A percentile compares a stretch with the other conserved stretches of the same genome.
Conservation (phyloP, 495 filamentous ascomycete species). For the Lasiosphaeriaceae sp. region DNA sequence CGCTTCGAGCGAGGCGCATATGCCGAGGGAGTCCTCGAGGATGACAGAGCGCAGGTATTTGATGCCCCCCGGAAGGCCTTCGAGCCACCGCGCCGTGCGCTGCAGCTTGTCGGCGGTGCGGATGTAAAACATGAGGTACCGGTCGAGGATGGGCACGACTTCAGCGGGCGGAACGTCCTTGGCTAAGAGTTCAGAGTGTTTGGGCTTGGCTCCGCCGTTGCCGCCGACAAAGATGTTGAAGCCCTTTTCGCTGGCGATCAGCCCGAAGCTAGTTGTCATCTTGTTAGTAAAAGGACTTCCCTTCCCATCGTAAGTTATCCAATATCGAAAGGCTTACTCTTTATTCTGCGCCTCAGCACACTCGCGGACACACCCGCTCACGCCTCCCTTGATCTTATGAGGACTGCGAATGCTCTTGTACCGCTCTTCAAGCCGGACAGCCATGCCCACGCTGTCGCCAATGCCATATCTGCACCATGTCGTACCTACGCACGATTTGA, state of each 20-base stretch:
- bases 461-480: conserved; percentile 95
- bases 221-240: conserved; percentile 94
- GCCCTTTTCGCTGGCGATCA: conserved; percentile 91
- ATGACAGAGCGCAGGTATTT: conserved; percentile 80
- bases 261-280: conserved; percentile 62
- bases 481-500: conserved; percentile 93
- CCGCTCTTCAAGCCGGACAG: conserved; percentile 83
- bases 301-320: conserved; percentile 6
- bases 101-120: conserved; percentile 94
- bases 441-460: conserved; percentile 96
- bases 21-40: conserved; percentile 84
- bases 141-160: conserved; percentile 81
- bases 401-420: conserved; percentile 91
- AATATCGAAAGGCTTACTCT: too few species aligned
- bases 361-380: conserved; percentile 88
- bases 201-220: conserved; percentile 86
- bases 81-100: conserved; percentile 90
- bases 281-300: background rate
- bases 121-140: conserved; percentile 95
- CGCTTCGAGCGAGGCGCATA: conserved; percentile 77
- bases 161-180: conserved; percentile 87
- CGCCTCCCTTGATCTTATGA: conserved; percentile 93
- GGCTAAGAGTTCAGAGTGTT: conserved; percentile 81
- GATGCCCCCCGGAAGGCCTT: conserved; percentile 82
- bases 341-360: conserved; percentile 97